A percentile compares a stretch with the other conserved stretches of the same genome.
Conservation (phyloP, 2,329 filamentous ascomycete genomes). For the Clathrospora elynae region DNA sequence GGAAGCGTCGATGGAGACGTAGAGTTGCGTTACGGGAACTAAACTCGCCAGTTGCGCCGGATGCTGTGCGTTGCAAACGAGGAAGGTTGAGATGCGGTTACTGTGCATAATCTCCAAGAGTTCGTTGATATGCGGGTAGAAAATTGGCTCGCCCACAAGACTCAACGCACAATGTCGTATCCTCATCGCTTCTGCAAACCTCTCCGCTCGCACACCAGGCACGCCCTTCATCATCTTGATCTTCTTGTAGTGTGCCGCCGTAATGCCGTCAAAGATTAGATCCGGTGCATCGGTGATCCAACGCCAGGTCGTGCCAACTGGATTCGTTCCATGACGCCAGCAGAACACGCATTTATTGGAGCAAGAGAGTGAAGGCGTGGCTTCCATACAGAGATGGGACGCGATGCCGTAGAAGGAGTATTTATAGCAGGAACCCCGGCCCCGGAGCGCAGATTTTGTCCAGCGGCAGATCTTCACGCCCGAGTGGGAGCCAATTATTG, state of each 20-base stretch:
- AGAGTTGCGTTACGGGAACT: constrained; percentile 88
- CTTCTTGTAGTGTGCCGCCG: constrained; percentile 91
- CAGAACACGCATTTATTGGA: constrained; percentile 99
- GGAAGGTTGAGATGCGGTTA: constrained; percentile 88
- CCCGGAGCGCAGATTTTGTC: constrained; percentile 95
- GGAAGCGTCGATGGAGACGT: constrained; percentile 93
- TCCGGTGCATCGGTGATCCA: constrained; percentile 94
- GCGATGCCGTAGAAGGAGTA: constrained; percentile 96
- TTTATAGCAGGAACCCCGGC: constrained; percentile 95
- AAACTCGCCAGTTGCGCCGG: constrained; percentile 85
- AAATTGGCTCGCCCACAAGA: constrained; percentile 96
- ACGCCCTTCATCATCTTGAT: constrained; percentile 97
- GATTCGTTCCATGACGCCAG: constrained; percentile 97
- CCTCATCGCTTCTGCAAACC: constrained; percentile 89
- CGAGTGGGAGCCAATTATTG: constrained; percentile 92
- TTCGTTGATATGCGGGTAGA: constrained; percentile 96
- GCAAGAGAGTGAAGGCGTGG: constrained; percentile 91
- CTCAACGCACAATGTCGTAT: constrained; percentile 92
- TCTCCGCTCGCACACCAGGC: constrained; percentile 86
- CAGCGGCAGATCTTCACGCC: constrained; percentile 98
- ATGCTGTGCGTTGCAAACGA: constrained; percentile 97
- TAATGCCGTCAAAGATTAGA: constrained; percentile 86
- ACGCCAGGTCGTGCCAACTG: constrained; percentile 93
- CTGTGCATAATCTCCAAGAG: constrained; percentile 81
- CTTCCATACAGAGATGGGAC: constrained; percentile 98